A percentile compares a stretch with the other conserved stretches of the same genome.
Evolutionary conservation across 768 basidiomycete genomes (phyloP).

Genomic region (Russula foetens): DNA sequence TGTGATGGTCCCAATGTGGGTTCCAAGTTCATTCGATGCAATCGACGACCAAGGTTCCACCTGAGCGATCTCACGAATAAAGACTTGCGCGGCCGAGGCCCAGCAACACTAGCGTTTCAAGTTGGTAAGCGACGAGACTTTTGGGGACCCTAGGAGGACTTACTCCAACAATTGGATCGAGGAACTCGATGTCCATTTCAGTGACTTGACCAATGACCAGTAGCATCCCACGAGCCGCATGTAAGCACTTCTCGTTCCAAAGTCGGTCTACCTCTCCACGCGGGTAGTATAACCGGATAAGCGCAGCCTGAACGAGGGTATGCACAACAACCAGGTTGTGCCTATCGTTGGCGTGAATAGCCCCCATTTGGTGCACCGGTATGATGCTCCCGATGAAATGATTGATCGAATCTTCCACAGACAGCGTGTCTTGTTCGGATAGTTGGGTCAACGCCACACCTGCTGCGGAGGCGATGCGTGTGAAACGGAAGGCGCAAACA

Average conservation of each 20-base stretch:
- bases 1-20: constrained; percentile 51
- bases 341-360: constrained; percentile 47
- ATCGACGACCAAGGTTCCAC: constrained; percentile 59
- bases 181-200: constrained; percentile 57
- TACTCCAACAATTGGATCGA: constrained; percentile 77
- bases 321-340: constrained; percentile 52
- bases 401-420: constrained; percentile 54
- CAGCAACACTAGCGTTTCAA: constrained; percentile 49
- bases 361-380: constrained; percentile 56
- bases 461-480: constrained; percentile 4
- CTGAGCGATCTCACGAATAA: constrained; percentile 57
- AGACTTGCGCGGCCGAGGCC: constrained; percentile 58
- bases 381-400: constrained; percentile 58
- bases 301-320: constrained; percentile 57
- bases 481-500: background rate
- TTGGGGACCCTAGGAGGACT: constrained; percentile 23
- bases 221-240: constrained; percentile 52
- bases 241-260: constrained; percentile 59
- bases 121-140: background rate
- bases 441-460: constrained; percentile 35
- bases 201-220: constrained; percentile 53
- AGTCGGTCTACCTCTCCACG: constrained; percentile 38
- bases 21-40: constrained; percentile 44
- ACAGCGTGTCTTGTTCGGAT: constrained; percentile 50
- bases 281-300: constrained; percentile 55